These are phyloP conservation scores for Lichenothelia convexa DNA, from an alignment of 495 filamentous ascomycete species.

Conservation along the genomic window DNA sequence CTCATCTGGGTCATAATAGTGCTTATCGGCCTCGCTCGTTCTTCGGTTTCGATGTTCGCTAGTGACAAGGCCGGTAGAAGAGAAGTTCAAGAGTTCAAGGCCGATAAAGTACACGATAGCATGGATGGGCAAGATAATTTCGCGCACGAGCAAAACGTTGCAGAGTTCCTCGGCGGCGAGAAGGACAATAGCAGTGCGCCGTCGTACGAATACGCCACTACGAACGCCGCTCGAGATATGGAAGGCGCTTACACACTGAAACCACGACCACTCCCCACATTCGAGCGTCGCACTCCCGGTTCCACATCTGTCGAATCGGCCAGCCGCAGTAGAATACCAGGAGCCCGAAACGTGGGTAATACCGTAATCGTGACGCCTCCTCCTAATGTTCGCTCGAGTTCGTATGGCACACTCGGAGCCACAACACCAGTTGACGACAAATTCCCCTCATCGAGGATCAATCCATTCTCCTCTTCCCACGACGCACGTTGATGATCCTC, in stretches of 20 bases:
- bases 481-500: constrained; percentile 14
- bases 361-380: constrained; percentile 17
- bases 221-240: constrained; percentile 8
- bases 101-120: constrained; percentile 7
- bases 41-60: constrained; percentile 31
- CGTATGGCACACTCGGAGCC: constrained; percentile 17
- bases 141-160: constrained; percentile 8
- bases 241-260: constrained; percentile 17
- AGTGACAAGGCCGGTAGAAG: constrained; percentile 26
- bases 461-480: constrained; percentile 17
- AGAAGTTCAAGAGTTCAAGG: constrained; percentile 3
- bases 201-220: constrained; percentile 11
- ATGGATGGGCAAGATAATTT: constrained; percentile 1
- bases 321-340: constrained; percentile 5
- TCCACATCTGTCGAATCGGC: constrained; percentile 1
- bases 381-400: constrained; percentile 17
- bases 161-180: constrained; percentile 5
- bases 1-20: constrained; percentile 58
- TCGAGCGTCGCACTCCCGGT: constrained; percentile 9
- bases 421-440: constrained; percentile 18
- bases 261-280: constrained; percentile 17
- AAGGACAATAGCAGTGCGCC: constrained; percentile 7
- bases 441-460: too few species aligned
- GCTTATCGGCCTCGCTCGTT: constrained; percentile 51
- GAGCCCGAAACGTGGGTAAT: constrained; percentile 15